Evolutionary conservation across 352 stramenopile species (phyloP).

Genomic region (Phytophthora aleatoria): DNA sequence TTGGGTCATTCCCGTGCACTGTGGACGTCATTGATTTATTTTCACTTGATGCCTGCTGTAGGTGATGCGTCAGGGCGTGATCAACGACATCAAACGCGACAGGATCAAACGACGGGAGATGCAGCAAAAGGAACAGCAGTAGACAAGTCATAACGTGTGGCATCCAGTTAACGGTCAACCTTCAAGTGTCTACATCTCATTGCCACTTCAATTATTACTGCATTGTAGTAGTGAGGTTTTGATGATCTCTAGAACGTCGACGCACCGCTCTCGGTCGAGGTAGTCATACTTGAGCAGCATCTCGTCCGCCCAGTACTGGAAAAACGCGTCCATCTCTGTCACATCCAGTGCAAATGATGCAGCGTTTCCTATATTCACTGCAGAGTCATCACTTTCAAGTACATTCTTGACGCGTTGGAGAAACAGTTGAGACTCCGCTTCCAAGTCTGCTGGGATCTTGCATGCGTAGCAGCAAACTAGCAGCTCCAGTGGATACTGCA

Average conservation of each 20-base stretch:
- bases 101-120: constrained; percentile 57
- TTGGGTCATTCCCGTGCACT: background rate
- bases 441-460: constrained; percentile 20
- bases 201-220: background rate
- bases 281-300: constrained; percentile 62
- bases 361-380: background rate
- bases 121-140: constrained; percentile 43
- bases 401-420: constrained; percentile 24
- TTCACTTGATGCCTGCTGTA: constrained; percentile 18
- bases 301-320: constrained; percentile 40
- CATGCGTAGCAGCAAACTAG: constrained; percentile 44
- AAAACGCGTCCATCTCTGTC: constrained; percentile 33
- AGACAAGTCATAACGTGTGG: constrained; percentile 13
- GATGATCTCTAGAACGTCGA: constrained; percentile 26
- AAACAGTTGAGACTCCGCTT: constrained; percentile 28
- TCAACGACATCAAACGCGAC: constrained; percentile 82
- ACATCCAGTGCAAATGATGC: constrained; percentile 4
- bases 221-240: constrained; percentile 11
- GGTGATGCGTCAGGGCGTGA: constrained; percentile 77
- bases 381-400: constrained; percentile 10
- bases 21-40: constrained; percentile 8
- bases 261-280: constrained; percentile 36
- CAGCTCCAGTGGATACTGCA: constrained; percentile 53
- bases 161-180: constrained; percentile 8
- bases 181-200: constrained; percentile 2